Evolutionary conservation across 2,329 filamentous ascomycete species (phyloP), one percentile per base, ranked within the genome.

Genomic region (Fulvia fulva): DNA sequence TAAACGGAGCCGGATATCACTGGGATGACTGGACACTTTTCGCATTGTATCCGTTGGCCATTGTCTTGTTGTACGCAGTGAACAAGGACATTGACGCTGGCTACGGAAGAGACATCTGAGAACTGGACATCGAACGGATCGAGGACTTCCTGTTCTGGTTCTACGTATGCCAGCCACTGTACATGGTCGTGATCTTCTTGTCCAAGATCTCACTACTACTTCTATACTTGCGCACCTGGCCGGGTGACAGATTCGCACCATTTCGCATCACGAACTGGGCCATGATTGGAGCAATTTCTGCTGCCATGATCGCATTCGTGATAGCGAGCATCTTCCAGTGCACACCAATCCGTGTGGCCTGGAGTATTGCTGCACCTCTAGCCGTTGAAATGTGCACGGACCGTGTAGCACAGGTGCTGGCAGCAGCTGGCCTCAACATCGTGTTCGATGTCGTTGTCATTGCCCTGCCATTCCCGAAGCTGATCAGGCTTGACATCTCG

Each of bases 401-500:
- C 32, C 56, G 53, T 8, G 26, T 41, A 1, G 30, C 34, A 2
- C 43, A 55, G 51, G n/a, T 58, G 0, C 56, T 57, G 57, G 53
- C 46, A 21, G 16, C 54, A 11, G 52, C 54, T 14, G 50, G 30
- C 5, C 21, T 54, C 16, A 53, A 56, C 16, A 51, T 64, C 28
- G 53, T 23, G 3, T 58, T 60, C 25, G 53, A 64, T 37, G 44
- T 62, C 23, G 14, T 60, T 12, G 53, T 62, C 16, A 30, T 62
- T 12, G 50, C 62, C 6, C 43, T 64, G 16, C 62, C 62, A 1
- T 44, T 62, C 11, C 53, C 49, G 14, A 58, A 56, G 21, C 19
- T 64, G 19, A 19, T 56, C 25, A 57, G 37, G 26, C 44, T 58
- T 19, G 46, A 56, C 32, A 43, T 58, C 6, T 56, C 57, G 2